phyloP scores from a whole-genome alignment of 1,139 yeast species.

The Candida sanyaensis region DNA sequence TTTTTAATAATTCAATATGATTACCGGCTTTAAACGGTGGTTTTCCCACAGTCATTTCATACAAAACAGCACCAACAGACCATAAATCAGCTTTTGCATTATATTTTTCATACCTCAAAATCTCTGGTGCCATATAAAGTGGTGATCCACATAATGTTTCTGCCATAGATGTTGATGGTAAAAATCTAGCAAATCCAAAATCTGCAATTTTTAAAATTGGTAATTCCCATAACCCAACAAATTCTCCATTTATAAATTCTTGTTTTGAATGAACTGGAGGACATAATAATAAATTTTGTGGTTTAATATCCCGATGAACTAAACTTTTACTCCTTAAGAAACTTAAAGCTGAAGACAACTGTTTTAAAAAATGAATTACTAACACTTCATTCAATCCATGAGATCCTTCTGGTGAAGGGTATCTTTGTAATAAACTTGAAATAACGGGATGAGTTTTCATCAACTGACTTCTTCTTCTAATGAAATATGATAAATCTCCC shows the following conservation, averaged over 20 bases:
- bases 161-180: slow-evolving; percentile 91
- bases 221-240: slow-evolving; percentile 80
- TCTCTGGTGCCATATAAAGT: slow-evolving; percentile 97
- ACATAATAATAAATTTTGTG: slow-evolving; percentile 82
- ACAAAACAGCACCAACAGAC: slow-evolving; percentile 96
- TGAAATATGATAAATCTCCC: slow-evolving; percentile 89
- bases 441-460: slow-evolving; percentile 78
- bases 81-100: slow-evolving; percentile 97
- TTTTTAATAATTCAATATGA: slow-evolving; percentile 83
- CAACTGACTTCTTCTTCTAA: slow-evolving; percentile 72
- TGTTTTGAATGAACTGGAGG: slow-evolving; percentile 67
- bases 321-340: slow-evolving; percentile 81
- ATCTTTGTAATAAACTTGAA: slow-evolving; percentile 71
- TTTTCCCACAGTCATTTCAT: slow-evolving; percentile 91
- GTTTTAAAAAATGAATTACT: slow-evolving; percentile 83
- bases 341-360: slow-evolving; percentile 78
- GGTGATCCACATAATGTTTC: slow-evolving; percentile 98
- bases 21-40: slow-evolving; percentile 95
- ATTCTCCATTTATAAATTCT: slow-evolving; percentile 58
- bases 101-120: slow-evolving; percentile 88
- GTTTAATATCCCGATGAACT: slow-evolving; percentile 93
- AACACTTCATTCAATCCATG: slow-evolving; percentile 80
- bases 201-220: slow-evolving; percentile 94
- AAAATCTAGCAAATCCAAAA: slow-evolving; percentile 93
- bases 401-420: slow-evolving; percentile 77